These are phyloP conservation scores for Psilocybe cubensis DNA, from an alignment of 768 basidiomycete genomes.

Conservation along the genomic window DNA sequence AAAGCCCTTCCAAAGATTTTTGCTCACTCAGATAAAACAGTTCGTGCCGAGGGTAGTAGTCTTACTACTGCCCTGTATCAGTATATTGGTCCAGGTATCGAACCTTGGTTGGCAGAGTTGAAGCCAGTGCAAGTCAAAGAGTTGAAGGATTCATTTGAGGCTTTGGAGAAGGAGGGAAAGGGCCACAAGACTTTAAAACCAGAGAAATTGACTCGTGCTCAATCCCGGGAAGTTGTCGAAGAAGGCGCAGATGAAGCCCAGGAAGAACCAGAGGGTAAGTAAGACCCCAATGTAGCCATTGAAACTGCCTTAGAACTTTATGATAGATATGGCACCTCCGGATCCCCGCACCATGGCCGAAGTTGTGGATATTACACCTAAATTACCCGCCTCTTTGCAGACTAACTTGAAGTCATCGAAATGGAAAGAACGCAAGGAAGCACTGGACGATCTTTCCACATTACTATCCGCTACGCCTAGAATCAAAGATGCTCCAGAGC, in stretches of 20 bases:
- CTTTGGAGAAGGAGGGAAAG: slow-evolving; percentile 80
- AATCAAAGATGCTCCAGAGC: slow-evolving; percentile 79
- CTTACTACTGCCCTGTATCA: slow-evolving; percentile 82
- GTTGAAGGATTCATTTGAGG: slow-evolving; percentile 87
- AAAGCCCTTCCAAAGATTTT: slow-evolving; percentile 93
- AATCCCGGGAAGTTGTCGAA: slow-evolving; percentile 71
- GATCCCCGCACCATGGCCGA: slow-evolving; percentile 85
- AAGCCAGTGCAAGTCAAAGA: slow-evolving; percentile 98
- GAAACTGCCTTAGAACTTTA: slow-evolving; percentile 14
- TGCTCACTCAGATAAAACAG: slow-evolving; percentile 91
- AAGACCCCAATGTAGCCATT: slow-evolving; percentile 4
- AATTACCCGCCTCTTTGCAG: slow-evolving; percentile 77
- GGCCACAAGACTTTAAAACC: slow-evolving; percentile 84
- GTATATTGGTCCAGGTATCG: slow-evolving; percentile 82
- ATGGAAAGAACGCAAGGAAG: slow-evolving; percentile 98
- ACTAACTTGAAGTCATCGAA: slow-evolving; percentile 84
- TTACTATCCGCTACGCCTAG: slow-evolving; percentile 71
- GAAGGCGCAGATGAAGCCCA: slow-evolving; percentile 40
- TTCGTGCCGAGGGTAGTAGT: slow-evolving; percentile 87
- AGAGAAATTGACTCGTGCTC: slow-evolving; percentile 75
- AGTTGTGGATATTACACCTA: slow-evolving; percentile 75
- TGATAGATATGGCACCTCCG: slow-evolving; percentile 52
- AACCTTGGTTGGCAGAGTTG: slow-evolving; percentile 84
- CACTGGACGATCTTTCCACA: slow-evolving; percentile 78
- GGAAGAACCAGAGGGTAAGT: slow-evolving; percentile 52